A percentile compares a stretch with the other conserved stretches of the same genome.
Conservation (phyloP, 2,329 filamentous ascomycete genomes). For the Lasiodiplodia hormozganensis region DNA sequence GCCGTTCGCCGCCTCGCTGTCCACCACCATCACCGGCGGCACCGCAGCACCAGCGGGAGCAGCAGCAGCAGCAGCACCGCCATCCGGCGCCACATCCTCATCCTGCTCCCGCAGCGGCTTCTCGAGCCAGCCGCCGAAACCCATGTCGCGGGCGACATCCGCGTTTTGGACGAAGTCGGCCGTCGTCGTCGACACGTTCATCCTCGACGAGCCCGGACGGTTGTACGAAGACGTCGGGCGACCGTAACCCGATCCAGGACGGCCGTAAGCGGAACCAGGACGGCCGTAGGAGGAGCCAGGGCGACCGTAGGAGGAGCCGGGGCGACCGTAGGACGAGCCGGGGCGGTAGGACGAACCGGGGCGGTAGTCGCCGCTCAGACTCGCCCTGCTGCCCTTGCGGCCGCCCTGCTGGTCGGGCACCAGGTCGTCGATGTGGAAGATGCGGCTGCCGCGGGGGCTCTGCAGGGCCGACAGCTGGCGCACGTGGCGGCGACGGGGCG, state of each 20-base stretch:
- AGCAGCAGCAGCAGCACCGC: not conserved
- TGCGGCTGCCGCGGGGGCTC: slow-evolving; percentile 10
- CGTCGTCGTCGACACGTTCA: not conserved
- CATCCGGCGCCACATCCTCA: too few species aligned
- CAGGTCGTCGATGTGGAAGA: slow-evolving; percentile 19
- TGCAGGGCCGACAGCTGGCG: slow-evolving; percentile 1
- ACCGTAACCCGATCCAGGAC: too few species aligned
- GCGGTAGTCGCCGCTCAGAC: not conserved
- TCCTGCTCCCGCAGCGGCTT: not conserved
- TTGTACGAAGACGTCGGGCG: too few species aligned
- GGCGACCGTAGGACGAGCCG: too few species aligned
- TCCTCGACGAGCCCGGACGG: too few species aligned
- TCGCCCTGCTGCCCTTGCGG: not conserved
- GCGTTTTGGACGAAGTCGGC: not conserved
- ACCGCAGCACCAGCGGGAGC: not conserved
- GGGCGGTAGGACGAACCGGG: too few species aligned
- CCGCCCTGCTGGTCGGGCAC: not conserved
- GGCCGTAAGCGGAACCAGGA: too few species aligned
- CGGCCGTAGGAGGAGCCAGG: too few species aligned
- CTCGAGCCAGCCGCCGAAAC: not conserved
- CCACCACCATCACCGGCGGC: not conserved
- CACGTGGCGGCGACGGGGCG: not conserved
- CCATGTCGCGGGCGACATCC: not conserved
- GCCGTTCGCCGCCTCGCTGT: not conserved
- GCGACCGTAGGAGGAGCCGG: too few species aligned